Evolutionary conservation across 805 yeast genomes (phyloP), one percentile per base, ranked within the genome.

Genomic region (Lachancea sp.): DNA sequence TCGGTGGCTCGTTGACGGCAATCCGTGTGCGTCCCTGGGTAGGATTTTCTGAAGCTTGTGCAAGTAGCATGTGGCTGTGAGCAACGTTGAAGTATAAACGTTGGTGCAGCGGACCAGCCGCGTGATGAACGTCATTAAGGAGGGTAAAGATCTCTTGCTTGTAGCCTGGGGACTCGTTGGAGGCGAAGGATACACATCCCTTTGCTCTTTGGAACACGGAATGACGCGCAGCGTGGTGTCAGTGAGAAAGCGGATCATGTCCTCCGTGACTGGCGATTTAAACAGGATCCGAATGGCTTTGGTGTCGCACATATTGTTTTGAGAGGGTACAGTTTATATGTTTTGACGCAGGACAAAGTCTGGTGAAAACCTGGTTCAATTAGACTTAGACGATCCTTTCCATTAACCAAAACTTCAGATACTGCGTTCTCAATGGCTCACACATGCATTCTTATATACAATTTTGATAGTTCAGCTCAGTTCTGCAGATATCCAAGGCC

Each of bases 1-100:
- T 49, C 94, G 69, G 63, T 83, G 92, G 54, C 86, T 70, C 2
- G 94, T 83, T 49, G 89, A 82, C 32, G 89, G 83, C 47, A 81
- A 66, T 23, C 90, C 90, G 52, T 76, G 80, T 24, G 88, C 84
- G 49, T 80, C 83, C 43, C 68, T 66, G 39, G 90, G 90, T 38
- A 83, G 65, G 48, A 72, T 77, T 38, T 70, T 45, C 54, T 75
- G 75, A 50, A 83, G 66, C 52, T 77, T 69, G 52, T 78, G 75
- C 58, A 83, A 67, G 59, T 80, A 82, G 23, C 82, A 80, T 40
- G 79, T 70, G 3, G 90, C 80, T 11, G 86, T 70, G 74, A 83
- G 72, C 49, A 83, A 67, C 13, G 89, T 83, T 29, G 89, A 87
- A 2, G 88, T 79, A 61, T 82, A 79, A n/a, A 83, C 87, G 53